Base-by-base conservation (phyloP, 345 rosid species). In the Camelina laxa region DNA sequence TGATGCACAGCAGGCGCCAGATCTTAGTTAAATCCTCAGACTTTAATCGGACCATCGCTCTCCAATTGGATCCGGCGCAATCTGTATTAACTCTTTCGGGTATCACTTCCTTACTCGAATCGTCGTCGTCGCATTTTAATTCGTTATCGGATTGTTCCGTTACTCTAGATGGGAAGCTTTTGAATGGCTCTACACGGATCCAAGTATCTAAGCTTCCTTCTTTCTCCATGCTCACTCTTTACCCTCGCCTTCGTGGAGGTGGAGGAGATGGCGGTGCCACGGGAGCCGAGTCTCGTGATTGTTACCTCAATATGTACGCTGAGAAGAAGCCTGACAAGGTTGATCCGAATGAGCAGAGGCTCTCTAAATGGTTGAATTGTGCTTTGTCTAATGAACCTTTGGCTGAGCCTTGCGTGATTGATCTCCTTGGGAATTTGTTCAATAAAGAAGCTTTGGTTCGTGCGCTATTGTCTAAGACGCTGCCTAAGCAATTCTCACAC, bases 261-360 rank as follows among this genome's bases (percentile, higher is more conserved):
- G 98, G 99, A 1, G 99, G 99, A 16, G 99, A 95, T 82, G 99
- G 99, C n/a, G 99, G 99, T 9, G 94, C 98, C 3, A 95, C 99
- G 0, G 98, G 98, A 11, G 98, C 98, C 0, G 96, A 89, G 81
- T 92, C 98, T 20, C 96, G 97, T 2, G 96, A 95, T 77, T 95
- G 98, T 73, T 95, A 95, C 63, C 96, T 95, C 67, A 95, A 95
- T 51, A 92, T 90, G 98, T 92, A 95, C 77, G 99, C 98, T 0
- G 98, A 82, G 75, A 90, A 84, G 77, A 92, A 90, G 82, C 99
- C 97, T 6, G 98, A 95, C 51, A 92, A 91, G 75, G 89, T 88
- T 22, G 97, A 95, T 70, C 98, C 93, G 1, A 87, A 95, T 58
- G 99, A 95, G 82, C 94, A 90, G 82, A 82, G 97, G 67, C 87